Evolutionary conservation across 2,329 filamentous ascomycete genomes (phyloP).

Genomic region (Xylariaceae sp.): DNA sequence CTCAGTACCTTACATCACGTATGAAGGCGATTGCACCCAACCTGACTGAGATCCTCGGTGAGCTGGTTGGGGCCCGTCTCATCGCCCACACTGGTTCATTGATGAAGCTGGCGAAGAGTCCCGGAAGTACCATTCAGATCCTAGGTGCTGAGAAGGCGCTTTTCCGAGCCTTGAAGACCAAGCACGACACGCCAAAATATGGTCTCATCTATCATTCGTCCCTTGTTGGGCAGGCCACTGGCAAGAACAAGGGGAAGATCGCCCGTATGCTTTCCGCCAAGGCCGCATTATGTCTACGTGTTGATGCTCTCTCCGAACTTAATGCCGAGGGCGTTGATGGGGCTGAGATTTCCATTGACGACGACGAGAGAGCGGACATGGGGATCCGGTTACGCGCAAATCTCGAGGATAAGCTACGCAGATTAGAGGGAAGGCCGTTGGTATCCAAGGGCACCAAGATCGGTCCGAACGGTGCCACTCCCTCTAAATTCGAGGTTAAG

Average conservation of each 20-base stretch:
- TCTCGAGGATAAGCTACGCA: constrained; percentile 75
- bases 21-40: constrained; percentile 98
- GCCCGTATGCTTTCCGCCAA: constrained; percentile 95
- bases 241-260: constrained; percentile 99
- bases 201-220: constrained; percentile 92
- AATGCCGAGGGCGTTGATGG: constrained; percentile 62
- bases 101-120: constrained; percentile 91
- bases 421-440: constrained; percentile 87
- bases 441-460: constrained; percentile 75
- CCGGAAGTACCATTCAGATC: constrained; percentile 95
- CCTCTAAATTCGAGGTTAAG: constrained; percentile 87
- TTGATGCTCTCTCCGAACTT: constrained; percentile 85
- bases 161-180: constrained; percentile 97
- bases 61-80: constrained; percentile 89
- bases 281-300: constrained; percentile 87
- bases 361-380: constrained; percentile 84
- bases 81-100: constrained; percentile 95
- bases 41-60: constrained; percentile 88
- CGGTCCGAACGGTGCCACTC: constrained; percentile 69
- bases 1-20: constrained; percentile 84
- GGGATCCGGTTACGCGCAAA: constrained; percentile 73
- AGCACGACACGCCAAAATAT: constrained; percentile 98
- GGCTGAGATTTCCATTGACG: constrained; percentile 65
- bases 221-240: constrained; percentile 93
- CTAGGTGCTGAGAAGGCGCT: constrained; percentile 98